A percentile compares a stretch with the other conserved stretches of the same genome.
phyloP scores from a whole-genome alignment of 148 eudicot genomes.

The Oxyria digyna region DNA sequence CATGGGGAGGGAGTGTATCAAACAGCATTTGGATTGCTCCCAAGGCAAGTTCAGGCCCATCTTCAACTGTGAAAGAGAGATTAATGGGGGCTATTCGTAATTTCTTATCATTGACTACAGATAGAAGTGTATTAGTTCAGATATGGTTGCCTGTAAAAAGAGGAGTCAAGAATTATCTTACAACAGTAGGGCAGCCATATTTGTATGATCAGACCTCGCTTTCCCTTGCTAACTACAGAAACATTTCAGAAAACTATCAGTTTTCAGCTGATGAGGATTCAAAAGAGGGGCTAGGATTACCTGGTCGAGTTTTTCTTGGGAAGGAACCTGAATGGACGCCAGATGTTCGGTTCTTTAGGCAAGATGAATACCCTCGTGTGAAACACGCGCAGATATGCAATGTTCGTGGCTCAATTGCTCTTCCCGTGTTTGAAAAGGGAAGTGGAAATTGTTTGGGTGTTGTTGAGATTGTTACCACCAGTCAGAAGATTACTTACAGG shows the following conservation, averaged over 20 bases:
- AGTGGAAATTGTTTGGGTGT: constrained; percentile 59
- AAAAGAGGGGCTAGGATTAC: constrained; percentile 42
- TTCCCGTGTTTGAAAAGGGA: constrained; percentile 62
- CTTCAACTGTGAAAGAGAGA: constrained; percentile 21
- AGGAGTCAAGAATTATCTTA: constrained; percentile 28
- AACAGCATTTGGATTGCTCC: constrained; percentile 46
- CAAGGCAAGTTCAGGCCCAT: constrained; percentile 10
- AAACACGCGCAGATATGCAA: constrained; percentile 31
- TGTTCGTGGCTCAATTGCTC: constrained; percentile 59
- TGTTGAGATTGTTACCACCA: constrained; percentile 55
- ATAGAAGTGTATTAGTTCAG: constrained; percentile 46
- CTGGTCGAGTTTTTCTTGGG: constrained; percentile 57
- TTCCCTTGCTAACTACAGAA: constrained; percentile 21
- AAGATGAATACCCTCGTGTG: constrained; percentile 48
- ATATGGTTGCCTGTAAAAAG: constrained; percentile 38
- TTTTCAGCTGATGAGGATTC: constrained; percentile 55
- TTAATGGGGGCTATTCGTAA: constrained; percentile 18
- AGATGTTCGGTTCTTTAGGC: constrained; percentile 45
- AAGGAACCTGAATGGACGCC: constrained; percentile 70
- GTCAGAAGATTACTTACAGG: constrained; percentile 38
- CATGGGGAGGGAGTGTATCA: constrained; percentile 26
- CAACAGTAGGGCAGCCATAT: constrained; percentile 32
- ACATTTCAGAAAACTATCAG: constrained; percentile 36
- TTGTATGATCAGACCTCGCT: constrained; percentile 18
- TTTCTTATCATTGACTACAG: constrained; percentile 18